phyloP scores from a whole-genome alignment of 129 eudicot genomes.

The Chrysanthemum lavandulifolium region DNA sequence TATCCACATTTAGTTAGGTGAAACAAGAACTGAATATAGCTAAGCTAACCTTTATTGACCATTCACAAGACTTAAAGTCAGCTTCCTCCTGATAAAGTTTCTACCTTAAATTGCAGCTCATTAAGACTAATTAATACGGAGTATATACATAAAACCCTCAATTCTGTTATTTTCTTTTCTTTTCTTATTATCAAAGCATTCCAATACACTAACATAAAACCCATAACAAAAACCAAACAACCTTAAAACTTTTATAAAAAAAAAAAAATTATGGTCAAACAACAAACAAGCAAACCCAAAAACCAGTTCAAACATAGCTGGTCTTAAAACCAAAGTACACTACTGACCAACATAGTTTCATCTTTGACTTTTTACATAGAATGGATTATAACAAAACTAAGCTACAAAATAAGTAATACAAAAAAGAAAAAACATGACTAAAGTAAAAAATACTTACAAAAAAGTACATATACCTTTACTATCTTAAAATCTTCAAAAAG shows the following conservation, averaged over 20 bases:
- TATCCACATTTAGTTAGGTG: too few relatives aligned
- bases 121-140: not conserved
- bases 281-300: slow-evolving; percentile 12
- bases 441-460: slow-evolving; percentile 19
- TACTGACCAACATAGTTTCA: slow-evolving; percentile 4
- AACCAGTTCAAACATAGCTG: slow-evolving; percentile 14
- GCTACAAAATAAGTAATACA: not conserved
- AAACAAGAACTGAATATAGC: too few relatives aligned
- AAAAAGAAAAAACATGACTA: not conserved
- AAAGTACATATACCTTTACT: slow-evolving; percentile 56
- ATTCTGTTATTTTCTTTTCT: not conserved
- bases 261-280: slow-evolving; percentile 24
- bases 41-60: not conserved
- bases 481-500: slow-evolving; percentile 40
- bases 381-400: slow-evolving; percentile 3
- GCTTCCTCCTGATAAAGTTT: slow-evolving; percentile 10
- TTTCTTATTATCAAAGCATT: not conserved
- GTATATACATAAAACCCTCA: not conserved
- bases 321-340: slow-evolving; percentile 8
- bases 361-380: slow-evolving; percentile 20
- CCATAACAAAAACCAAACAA: too few relatives aligned
- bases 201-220: not conserved
- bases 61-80: not conserved
- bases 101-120: not conserved
- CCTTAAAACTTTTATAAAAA: too few relatives aligned